Evolutionary conservation across 1,284 basidiomycete species (phyloP).

Genomic region (Golubevia pallescens): DNA sequence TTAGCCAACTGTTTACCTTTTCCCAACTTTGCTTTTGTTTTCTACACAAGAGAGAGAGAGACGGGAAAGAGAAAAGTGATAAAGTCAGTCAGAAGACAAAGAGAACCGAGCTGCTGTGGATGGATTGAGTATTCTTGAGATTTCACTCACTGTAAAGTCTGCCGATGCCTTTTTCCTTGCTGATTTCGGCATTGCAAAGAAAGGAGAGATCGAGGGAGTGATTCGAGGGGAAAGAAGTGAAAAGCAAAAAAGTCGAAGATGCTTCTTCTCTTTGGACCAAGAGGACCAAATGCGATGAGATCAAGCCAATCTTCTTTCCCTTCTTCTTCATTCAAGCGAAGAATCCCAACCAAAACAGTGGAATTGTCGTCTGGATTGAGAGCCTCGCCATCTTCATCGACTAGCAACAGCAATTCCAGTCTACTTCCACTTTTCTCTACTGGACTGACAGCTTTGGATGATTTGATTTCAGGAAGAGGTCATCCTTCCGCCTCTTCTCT

Average conservation of each 20-base stretch:
- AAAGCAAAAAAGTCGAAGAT: no score
- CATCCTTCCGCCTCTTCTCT: conserved; percentile 39
- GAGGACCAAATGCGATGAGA: no score
- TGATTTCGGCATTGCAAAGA: neutral
- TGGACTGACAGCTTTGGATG: conserved; percentile 47
- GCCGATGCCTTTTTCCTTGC: neutral
- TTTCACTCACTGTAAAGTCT: neutral
- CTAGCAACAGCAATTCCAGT: conserved; percentile 12
- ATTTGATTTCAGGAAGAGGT: conserved; percentile 49
- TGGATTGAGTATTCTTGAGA: no score
- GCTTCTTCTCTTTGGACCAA: no score
- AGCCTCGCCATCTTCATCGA: conserved; percentile 39
- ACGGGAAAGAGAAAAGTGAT: neutral
- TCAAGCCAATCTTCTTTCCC: no score
- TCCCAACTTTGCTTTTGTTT: conserved; percentile 93
- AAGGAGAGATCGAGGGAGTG: no score
- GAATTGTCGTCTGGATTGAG: conserved; percentile 31
- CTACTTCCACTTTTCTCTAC: conserved; percentile 41
- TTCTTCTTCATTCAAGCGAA: conserved; percentile 48
- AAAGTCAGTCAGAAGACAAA: neutral
- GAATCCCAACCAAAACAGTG: conserved; percentile 11
- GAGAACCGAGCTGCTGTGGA: no score
- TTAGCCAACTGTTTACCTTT: conserved; percentile 83
- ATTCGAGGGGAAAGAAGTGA: no score
- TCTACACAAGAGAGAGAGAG: conserved; percentile 68